Evolutionary conservation across 495 filamentous ascomycete species (phyloP).

Genomic region (Penicillium arizonense): DNA sequence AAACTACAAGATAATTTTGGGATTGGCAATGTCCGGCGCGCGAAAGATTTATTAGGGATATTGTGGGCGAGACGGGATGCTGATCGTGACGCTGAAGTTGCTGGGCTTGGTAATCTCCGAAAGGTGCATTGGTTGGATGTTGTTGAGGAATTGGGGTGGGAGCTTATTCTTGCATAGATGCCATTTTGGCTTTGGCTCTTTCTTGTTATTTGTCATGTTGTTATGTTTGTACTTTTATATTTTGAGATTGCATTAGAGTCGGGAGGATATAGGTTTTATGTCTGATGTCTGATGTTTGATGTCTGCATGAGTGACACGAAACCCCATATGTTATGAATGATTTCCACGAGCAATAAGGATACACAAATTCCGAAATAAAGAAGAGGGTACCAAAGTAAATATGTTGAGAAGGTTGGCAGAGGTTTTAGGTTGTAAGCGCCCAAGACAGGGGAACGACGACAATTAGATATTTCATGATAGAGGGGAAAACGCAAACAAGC

Average conservation of each 20-base stretch:
- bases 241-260: background rate
- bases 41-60: conserved; percentile 36
- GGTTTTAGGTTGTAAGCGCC: background rate
- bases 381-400: background rate
- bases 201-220: background rate
- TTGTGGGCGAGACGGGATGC: conserved; percentile 34
- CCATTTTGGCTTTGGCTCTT: background rate
- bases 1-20: conserved; percentile 41
- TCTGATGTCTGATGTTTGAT: too few species aligned
- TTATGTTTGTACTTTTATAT: conserved; percentile 3
- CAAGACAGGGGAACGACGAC: background rate
- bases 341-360: background rate
- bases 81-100: background rate
- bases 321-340: background rate
- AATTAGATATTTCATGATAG: background rate
- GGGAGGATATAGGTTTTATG: too few species aligned
- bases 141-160: conserved; percentile 40
- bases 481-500: background rate
- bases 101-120: background rate
- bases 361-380: background rate
- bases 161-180: conserved; percentile 37
- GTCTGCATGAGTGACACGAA: too few species aligned
- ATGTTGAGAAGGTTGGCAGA: too few species aligned
- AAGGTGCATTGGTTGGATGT: conserved; percentile 41
- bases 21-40: conserved; percentile 41